phyloP scores from a whole-genome alignment of 352 stramenopile genomes.

The Blastocystis sp. region DNA sequence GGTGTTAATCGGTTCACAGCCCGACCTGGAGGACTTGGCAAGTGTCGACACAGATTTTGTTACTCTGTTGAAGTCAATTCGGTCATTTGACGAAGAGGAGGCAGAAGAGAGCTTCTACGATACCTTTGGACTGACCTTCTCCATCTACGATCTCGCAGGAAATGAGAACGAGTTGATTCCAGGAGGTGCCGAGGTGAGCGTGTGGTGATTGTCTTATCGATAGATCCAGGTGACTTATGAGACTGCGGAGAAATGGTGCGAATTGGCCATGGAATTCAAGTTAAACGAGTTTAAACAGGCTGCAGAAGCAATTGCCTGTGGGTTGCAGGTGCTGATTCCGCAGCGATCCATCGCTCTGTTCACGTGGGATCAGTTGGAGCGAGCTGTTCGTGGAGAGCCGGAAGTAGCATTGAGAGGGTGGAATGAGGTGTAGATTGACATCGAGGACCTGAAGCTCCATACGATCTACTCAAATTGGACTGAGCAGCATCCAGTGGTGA shows the following conservation, averaged over 20 bases:
- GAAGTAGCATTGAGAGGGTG: background rate
- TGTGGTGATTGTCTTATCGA: background rate
- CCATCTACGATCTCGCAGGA: slow-evolving; percentile 77
- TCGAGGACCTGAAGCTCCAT: slow-evolving; percentile 69
- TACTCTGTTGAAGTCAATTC: slow-evolving; percentile 77
- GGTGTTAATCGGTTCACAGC: slow-evolving; percentile 71
- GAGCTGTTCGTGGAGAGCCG: slow-evolving; percentile 70
- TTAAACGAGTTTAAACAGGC: slow-evolving; percentile 71
- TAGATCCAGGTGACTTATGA: slow-evolving; percentile 67
- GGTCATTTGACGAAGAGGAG: slow-evolving; percentile 71
- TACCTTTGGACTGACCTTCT: slow-evolving; percentile 83
- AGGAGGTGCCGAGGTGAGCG: slow-evolving; percentile 60
- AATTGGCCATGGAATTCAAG: slow-evolving; percentile 66
- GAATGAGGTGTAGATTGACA: slow-evolving; percentile 67
- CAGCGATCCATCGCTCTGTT: slow-evolving; percentile 69
- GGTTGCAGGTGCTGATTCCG: slow-evolving; percentile 67
- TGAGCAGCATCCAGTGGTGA: slow-evolving; percentile 66
- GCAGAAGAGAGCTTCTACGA: slow-evolving; percentile 78
- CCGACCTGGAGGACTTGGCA: slow-evolving; percentile 74
- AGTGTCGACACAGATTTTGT: slow-evolving; percentile 77
- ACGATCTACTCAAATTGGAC: slow-evolving; percentile 68
- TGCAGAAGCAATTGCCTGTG: slow-evolving; percentile 67
- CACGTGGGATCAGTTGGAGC: slow-evolving; percentile 70
- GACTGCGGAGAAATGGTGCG: slow-evolving; percentile 66
- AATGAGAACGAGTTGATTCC: slow-evolving; percentile 68